phyloP scores from a whole-genome alignment of 495 filamentous ascomycete species.

The Penicillium mononematosum region DNA sequence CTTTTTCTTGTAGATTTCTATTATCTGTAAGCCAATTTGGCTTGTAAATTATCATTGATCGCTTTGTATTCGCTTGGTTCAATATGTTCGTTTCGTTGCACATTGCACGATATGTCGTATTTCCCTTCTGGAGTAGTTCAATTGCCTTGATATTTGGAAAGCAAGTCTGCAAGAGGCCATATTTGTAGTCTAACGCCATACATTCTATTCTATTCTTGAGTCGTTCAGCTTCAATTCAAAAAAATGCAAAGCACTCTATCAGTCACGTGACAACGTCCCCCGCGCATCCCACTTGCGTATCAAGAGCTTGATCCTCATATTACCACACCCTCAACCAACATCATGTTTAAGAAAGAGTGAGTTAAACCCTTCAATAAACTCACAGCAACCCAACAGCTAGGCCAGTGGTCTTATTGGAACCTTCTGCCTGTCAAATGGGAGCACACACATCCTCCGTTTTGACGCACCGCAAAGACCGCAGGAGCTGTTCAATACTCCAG shows the following conservation, averaged over 20 bases:
- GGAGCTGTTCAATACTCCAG: not conserved
- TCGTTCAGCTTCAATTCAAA: not conserved
- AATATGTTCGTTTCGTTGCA: not conserved
- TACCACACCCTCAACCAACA: conserved; percentile 23
- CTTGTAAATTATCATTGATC: not conserved
- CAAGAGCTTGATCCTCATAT: conserved; percentile 17
- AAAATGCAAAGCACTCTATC: not conserved
- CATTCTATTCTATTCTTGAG: not conserved
- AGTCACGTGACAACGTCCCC: conserved; percentile 31
- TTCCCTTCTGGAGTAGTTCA: not conserved
- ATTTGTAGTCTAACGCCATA: not conserved
- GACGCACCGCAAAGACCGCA: not conserved
- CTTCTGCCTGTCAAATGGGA: not conserved
- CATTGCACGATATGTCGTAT: not conserved
- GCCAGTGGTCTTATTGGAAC: not conserved
- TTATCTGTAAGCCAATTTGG: not conserved
- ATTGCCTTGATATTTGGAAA: not conserved
- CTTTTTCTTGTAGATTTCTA: not conserved
- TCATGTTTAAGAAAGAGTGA: conserved; percentile 93
- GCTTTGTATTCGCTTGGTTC: not conserved
- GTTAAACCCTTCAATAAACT: conserved; percentile 18
- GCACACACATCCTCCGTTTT: not conserved
- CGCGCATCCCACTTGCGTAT: conserved; percentile 34
- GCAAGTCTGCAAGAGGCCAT: not conserved
- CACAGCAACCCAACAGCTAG: not conserved